Evolutionary conservation across 768 basidiomycete genomes (phyloP).

Genomic region (Epithele typhae): DNA sequence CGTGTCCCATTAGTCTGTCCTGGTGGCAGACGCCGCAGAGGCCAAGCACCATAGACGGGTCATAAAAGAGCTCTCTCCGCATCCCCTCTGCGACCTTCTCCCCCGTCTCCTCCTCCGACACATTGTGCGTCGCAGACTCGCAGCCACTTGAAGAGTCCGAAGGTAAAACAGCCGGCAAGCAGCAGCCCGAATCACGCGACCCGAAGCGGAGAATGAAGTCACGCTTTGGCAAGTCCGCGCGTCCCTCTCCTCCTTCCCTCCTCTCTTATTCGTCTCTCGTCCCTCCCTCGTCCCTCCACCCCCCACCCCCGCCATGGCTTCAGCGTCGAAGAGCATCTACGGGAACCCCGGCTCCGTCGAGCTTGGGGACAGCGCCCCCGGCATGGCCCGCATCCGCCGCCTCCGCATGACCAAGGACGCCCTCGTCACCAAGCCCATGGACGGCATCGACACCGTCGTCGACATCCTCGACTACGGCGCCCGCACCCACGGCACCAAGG

Average conservation of each 20-base stretch:
- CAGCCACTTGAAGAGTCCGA: too few relatives aligned
- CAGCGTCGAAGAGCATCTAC: conserved; percentile 11
- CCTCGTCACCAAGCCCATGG: conserved; percentile 60
- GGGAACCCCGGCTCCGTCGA: conserved; percentile 52
- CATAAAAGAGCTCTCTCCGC: too few relatives aligned
- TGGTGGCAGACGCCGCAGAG: too few relatives aligned
- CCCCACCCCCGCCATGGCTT: background rate
- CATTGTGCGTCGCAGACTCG: too few relatives aligned
- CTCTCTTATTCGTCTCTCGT: background rate
- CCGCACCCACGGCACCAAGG: conserved; percentile 66
- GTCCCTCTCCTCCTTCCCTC: background rate
- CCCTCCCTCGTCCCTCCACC: background rate
- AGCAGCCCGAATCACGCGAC: too few relatives aligned
- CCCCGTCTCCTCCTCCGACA: too few relatives aligned
- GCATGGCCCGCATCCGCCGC: conserved; percentile 57
- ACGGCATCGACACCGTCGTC: conserved; percentile 75
- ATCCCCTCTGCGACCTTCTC: too few relatives aligned
- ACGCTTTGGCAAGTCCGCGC: conserved; percentile 1
- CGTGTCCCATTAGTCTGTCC: too few relatives aligned
- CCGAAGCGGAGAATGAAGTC: conserved; percentile 16
- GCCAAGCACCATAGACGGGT: too few relatives aligned
- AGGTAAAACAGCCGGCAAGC: too few relatives aligned
- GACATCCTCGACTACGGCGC: conserved; percentile 77
- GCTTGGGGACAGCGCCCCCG: conserved; percentile 39
- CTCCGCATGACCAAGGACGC: conserved; percentile 48